Evolutionary conservation across 2,329 filamentous ascomycete genomes (phyloP).

Genomic region (Gyromitra esculenta): DNA sequence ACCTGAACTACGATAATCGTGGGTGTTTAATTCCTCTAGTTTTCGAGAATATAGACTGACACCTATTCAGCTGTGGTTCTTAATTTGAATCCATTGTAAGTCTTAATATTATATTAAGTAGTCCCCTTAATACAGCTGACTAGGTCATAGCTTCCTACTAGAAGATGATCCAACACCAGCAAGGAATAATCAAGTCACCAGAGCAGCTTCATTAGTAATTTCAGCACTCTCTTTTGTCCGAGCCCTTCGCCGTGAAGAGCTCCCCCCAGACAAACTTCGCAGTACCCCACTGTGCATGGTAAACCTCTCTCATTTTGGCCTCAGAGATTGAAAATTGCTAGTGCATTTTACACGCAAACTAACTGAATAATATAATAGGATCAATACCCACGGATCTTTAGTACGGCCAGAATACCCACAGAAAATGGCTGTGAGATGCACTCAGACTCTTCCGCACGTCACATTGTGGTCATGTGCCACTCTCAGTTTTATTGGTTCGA

Average conservation of each 20-base stretch:
- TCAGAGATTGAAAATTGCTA: not conserved
- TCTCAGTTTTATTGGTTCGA: conserved; percentile 99
- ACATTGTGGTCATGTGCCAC: conserved; percentile 90
- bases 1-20: conserved; percentile 94
- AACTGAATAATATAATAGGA: conserved; percentile 64
- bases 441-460: conserved; percentile 90
- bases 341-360: not conserved
- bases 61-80: conserved; percentile 76
- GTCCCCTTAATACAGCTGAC: conserved; percentile 21
- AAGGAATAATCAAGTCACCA: conserved; percentile 93
- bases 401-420: conserved; percentile 91
- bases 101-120: conserved; percentile 22
- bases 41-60: conserved; percentile 14
- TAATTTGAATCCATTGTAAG: conserved; percentile 87
- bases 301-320: not conserved
- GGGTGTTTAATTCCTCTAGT: conserved; percentile 55
- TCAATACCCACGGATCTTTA: conserved; percentile 94
- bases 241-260: conserved; percentile 89
- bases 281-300: conserved; percentile 88
- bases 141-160: conserved; percentile 73
- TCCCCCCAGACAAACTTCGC: conserved; percentile 85
- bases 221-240: conserved; percentile 92
- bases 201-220: conserved; percentile 88
- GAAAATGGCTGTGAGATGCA: conserved; percentile 95
- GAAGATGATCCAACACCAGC: conserved; percentile 98